Base-by-base conservation (phyloP, 2,329 filamentous ascomycete genomes). In the Mariannaea elegans region DNA sequence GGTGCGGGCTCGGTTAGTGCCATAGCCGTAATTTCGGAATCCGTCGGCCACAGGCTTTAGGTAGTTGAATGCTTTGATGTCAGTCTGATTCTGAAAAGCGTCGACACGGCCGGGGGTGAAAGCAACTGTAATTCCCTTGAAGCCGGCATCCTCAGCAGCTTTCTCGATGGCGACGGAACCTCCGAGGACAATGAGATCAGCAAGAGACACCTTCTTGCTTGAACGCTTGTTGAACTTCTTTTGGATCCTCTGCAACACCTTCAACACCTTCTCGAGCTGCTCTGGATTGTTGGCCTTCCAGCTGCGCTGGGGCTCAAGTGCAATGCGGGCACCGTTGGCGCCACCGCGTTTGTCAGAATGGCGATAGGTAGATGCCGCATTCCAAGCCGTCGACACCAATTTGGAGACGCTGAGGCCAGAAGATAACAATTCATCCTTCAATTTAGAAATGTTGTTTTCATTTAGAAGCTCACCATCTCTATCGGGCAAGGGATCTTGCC, bases 341-440 rank as follows among this genome's bases (percentile, higher is more conserved):
- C 91, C 91, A 67, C 91, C 91, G 65, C 91, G 91, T 86, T 93
- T 93, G 81, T 94, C 91, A 67, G 87, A 85, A 67, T 87, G 84
- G 62, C 90, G 89, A 87, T 89, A 92, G 27, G 88, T 89, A 2
- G 89, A 89, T 21, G 89, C 89, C 0, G 90, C 86, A 1, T 87
- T 87, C 86, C 88, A 92, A 21, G 90, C 89, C 9, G 84, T 83
- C 9, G 83, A 82, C 53, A 93, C 83, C 59, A 93, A 80, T 76
- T 87, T 86, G 56, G 82, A 80, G 5, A 83, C 77, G 56, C 82
- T 81, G 4, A 92, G 71, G 14, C 87, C 32, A 2, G 85, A 78
- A 42, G 79, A 80, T 2, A 93, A 81, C 45, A 93, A 87, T 61
- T 87, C 81, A 71, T 86, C 81, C 86, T 94, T 94, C 59, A 94